These are phyloP conservation scores for Penicillium corylophilum DNA, from an alignment of 2,329 filamentous ascomycete species.

Conservation along the genomic window DNA sequence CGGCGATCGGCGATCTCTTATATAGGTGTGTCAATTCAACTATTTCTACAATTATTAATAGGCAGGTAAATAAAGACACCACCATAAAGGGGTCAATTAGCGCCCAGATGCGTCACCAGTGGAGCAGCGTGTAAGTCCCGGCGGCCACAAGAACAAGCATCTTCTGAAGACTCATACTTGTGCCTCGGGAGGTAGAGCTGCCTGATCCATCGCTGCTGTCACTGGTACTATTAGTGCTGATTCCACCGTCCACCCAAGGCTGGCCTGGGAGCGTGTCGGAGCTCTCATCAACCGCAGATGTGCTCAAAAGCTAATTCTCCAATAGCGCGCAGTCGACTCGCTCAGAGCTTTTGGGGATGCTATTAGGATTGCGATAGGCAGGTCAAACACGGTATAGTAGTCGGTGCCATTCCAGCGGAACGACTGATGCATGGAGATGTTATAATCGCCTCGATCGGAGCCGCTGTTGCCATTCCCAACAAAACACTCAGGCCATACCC, in stretches of 20 bases:
- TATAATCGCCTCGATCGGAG: constrained; percentile 62
- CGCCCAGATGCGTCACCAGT: constrained; percentile 6
- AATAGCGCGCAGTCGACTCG: too few species aligned
- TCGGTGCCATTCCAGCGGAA: constrained; percentile 65
- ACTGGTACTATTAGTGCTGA: constrained; percentile 1
- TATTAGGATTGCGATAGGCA: constrained; percentile 67
- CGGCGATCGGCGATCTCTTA: background rate
- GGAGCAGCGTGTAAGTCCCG: background rate
- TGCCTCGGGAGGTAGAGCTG: background rate
- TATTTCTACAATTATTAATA: background rate
- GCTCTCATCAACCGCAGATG: too few species aligned
- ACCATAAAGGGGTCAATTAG: background rate
- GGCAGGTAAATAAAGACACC: background rate
- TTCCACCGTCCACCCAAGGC: too few species aligned
- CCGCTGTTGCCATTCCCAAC: constrained; percentile 57
- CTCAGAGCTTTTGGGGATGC: constrained; percentile 41
- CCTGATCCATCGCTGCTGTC: background rate
- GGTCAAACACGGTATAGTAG: constrained; percentile 68
- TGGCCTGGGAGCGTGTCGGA: too few species aligned
- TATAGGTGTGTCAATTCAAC: background rate
- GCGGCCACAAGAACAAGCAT: too few species aligned
- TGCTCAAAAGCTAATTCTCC: too few species aligned
- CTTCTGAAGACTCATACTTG: too few species aligned
- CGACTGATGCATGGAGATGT: constrained; percentile 70
- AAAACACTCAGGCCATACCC: constrained; percentile 69